Conservation (phyloP, 2,329 filamentous ascomycete species). For the Arthrocladium fulminans region DNA sequence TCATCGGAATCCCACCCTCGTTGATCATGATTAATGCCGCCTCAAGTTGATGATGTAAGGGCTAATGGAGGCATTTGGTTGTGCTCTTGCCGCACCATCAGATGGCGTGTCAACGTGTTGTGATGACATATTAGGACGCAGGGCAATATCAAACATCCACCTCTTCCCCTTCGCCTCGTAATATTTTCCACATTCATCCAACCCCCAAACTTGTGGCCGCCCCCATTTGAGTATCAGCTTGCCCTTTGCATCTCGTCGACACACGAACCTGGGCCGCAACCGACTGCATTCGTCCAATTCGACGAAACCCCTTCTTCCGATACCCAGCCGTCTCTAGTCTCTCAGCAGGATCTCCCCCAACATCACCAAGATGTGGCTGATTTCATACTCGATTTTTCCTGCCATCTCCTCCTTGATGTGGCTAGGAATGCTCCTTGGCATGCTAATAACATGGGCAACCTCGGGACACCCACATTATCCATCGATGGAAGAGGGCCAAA, state of each 20-base stretch:
- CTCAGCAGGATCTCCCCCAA: background rate
- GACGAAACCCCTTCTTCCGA: background rate
- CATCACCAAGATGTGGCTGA: conserved; percentile 18
- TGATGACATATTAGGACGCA: conserved; percentile 1
- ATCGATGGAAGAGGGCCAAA: conserved; percentile 44
- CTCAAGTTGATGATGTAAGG: too few relatives aligned
- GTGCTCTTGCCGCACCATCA: background rate
- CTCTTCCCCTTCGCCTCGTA: background rate
- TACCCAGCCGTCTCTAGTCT: conserved; percentile 6
- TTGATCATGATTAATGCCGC: too few relatives aligned
- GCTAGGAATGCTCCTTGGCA: conserved; percentile 51
- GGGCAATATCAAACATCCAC: background rate
- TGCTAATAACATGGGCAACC: conserved; percentile 50
- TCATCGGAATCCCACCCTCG: too few relatives aligned
- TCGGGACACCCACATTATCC: conserved; percentile 45
- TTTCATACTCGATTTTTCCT: conserved; percentile 39
- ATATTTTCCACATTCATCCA: background rate
- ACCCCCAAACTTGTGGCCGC: too few relatives aligned
- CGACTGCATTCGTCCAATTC: too few relatives aligned
- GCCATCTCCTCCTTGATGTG: conserved; percentile 50
- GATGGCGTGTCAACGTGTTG: background rate
- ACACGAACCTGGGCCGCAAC: too few relatives aligned
- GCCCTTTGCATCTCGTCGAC: too few relatives aligned
- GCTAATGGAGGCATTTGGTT: background rate
- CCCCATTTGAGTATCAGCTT: too few relatives aligned